Base-by-base conservation (phyloP, 306 rosid species). In the Nissolia schottii region DNA sequence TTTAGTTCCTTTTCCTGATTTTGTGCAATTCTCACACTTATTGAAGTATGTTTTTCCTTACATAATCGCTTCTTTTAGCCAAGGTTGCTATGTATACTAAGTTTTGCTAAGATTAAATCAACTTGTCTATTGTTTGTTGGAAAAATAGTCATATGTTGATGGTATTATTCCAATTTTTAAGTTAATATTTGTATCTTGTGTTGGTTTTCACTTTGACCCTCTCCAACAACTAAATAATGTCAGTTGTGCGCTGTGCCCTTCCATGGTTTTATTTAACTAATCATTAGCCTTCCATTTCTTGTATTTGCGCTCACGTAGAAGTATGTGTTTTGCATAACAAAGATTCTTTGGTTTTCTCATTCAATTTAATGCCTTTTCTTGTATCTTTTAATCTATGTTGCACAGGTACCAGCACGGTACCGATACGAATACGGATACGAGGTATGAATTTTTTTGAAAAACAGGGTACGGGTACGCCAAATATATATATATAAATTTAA, bases 131-230 rank as follows among this genome's bases (percentile, higher is more conserved):
- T 61, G 40, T 27, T 64, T 64, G 57, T 62, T 58, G 60, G 50
- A 23, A 32, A 55, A 35, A 19, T 18, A 64, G 54, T 5, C 40
- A 22, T 23, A 53, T 55, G 7, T 69, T 28, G 71, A 54, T 51
- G 71, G 61, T 51, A 27, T 18, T 40, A 13, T 31, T 46, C 14
- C 18, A 12, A 35, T 28, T 48, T 37, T 20, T 61, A 37, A 28
- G 57, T 67, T 67, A 14, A 28, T 31, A 27, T 67, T 63, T 31
- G 56, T 63, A 50, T 41, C 43, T 22, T 69, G n/a, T 74, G 59
- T 55, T 64, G 49, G 41, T 73, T 68, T 69, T 68, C 55, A 32
- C 73, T 61, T 15, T 6, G 55, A 57, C 45, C 59, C 31, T 67
- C 27, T 31, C 27, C 48, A 45, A 29, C 38, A 54, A 16, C 67